Evolutionary conservation across 306 rosid species (phyloP).

Genomic region (Arachis stenosperma): DNA sequence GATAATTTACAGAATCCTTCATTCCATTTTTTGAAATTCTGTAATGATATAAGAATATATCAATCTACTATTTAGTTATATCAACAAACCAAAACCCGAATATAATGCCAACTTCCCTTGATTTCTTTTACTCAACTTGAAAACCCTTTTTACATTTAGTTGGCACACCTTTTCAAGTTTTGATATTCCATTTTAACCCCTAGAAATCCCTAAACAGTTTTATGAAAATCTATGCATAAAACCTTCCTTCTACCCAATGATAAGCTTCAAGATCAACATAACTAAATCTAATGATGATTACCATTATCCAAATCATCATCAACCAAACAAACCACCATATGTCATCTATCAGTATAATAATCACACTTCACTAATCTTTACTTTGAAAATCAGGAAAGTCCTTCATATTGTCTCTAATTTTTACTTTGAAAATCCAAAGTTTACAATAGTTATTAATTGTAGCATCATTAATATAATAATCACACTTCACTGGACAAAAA

Average conservation of each 20-base stretch:
- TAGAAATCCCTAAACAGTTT: not conserved
- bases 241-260: not conserved
- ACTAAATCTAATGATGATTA: slow-evolving; percentile 17
- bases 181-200: not conserved
- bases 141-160: not conserved
- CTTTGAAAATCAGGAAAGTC: not conserved
- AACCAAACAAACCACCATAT: slow-evolving; percentile 14
- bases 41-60: slow-evolving; percentile 37
- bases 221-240: not conserved
- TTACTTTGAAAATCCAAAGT: not conserved
- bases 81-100: not conserved
- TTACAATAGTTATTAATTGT: not conserved
- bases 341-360: not conserved
- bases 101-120: not conserved
- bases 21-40: slow-evolving; percentile 51
- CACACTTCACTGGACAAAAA: not conserved
- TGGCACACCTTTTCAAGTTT: not conserved
- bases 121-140: not conserved
- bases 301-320: not conserved
- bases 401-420: not conserved
- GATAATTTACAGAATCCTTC: slow-evolving; percentile 68
- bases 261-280: slow-evolving; percentile 2
- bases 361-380: too few species aligned
- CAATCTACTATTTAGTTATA: slow-evolving; percentile 6
- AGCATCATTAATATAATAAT: not conserved